phyloP scores from a whole-genome alignment of 2,329 filamentous ascomycete species.

The Cephalotrichum gorgonifer region DNA sequence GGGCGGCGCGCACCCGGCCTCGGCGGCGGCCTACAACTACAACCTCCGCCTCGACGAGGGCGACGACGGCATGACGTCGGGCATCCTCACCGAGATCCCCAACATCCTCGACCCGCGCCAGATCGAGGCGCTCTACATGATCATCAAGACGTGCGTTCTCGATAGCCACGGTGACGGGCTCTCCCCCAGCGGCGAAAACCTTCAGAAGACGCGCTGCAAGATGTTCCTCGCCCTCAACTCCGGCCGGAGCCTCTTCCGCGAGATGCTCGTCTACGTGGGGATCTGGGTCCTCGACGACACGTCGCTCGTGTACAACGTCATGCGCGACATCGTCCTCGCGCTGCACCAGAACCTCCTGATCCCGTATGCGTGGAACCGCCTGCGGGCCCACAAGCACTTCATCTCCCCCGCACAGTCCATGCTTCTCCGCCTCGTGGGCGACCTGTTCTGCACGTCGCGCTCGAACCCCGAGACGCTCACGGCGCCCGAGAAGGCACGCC shows the following conservation, averaged over 20 bases:
- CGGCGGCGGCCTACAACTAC: neutral
- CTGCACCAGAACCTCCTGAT: constrained; percentile 82
- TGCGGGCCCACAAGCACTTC: constrained; percentile 77
- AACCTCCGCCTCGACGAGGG: constrained; percentile 44
- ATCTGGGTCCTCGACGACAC: constrained; percentile 94
- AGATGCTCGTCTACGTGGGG: constrained; percentile 90
- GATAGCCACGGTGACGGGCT: constrained; percentile 58
- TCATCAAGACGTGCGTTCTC: constrained; percentile 89
- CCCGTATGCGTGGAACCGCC: constrained; percentile 84
- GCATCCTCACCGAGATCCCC: constrained; percentile 83
- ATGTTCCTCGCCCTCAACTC: constrained; percentile 84
- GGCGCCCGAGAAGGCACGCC: constrained; percentile 41
- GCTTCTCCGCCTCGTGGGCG: constrained; percentile 53
- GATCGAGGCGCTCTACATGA: constrained; percentile 94
- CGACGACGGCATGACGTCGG: constrained; percentile 67
- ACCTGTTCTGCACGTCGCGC: constrained; percentile 7
- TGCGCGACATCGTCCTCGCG: constrained; percentile 89
- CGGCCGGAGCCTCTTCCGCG: constrained; percentile 77
- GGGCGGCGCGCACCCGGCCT: constrained; percentile 34
- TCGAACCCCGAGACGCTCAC: constrained; percentile 6
- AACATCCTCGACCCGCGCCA: constrained; percentile 90
- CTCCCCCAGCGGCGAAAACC: constrained; percentile 61
- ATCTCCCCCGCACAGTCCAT: constrained; percentile 93
- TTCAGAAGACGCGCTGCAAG: constrained; percentile 83
- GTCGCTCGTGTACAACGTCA: constrained; percentile 92